Percentiles rank a stretch among this genome's conserved stretches.
These are phyloP conservation scores for Apophysomyces elegans DNA, from an alignment of 371 early-diverging fungal genomes.

Conservation along the genomic window DNA sequence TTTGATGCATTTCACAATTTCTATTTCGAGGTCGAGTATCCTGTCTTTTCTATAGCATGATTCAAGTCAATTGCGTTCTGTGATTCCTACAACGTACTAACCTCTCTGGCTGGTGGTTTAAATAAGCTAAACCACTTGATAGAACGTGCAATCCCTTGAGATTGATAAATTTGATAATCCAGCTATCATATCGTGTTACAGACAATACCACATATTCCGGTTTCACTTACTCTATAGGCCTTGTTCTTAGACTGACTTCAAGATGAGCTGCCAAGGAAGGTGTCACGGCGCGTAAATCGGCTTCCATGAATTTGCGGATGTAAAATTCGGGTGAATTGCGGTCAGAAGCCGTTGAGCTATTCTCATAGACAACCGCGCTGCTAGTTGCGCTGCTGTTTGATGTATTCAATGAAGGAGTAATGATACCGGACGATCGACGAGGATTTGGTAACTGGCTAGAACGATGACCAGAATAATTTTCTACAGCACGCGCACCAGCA, in stretches of 20 bases:
- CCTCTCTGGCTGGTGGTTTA: slow-evolving; percentile 47
- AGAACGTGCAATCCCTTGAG: slow-evolving; percentile 69
- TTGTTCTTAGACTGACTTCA: slow-evolving; percentile 51
- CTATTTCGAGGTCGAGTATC: slow-evolving; percentile 67
- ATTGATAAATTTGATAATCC: slow-evolving; percentile 63
- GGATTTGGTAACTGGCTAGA: slow-evolving; percentile 18
- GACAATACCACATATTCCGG: not conserved
- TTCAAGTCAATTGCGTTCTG: slow-evolving; percentile 46
- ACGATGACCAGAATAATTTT: slow-evolving; percentile 31
- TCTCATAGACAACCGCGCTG: slow-evolving; percentile 22
- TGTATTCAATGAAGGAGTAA: not conserved
- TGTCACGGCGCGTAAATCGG: slow-evolving; percentile 42
- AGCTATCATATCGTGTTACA: slow-evolving; percentile 25
- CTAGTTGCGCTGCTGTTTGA: slow-evolving; percentile 9
- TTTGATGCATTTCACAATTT: slow-evolving; percentile 75
- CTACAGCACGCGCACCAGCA: slow-evolving; percentile 44
- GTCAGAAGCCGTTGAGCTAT: slow-evolving; percentile 20
- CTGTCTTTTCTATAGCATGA: slow-evolving; percentile 48
- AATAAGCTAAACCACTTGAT: slow-evolving; percentile 54
- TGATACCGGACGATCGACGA: slow-evolving; percentile 8
- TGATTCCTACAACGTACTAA: slow-evolving; percentile 58
- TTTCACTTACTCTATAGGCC: slow-evolving; percentile 44
- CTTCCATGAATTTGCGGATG: slow-evolving; percentile 46
- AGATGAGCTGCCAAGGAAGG: slow-evolving; percentile 40
- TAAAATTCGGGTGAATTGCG: slow-evolving; percentile 48